Conservation (phyloP, 2,329 filamentous ascomycete genomes). For the Scolecobasidium constrictum region DNA sequence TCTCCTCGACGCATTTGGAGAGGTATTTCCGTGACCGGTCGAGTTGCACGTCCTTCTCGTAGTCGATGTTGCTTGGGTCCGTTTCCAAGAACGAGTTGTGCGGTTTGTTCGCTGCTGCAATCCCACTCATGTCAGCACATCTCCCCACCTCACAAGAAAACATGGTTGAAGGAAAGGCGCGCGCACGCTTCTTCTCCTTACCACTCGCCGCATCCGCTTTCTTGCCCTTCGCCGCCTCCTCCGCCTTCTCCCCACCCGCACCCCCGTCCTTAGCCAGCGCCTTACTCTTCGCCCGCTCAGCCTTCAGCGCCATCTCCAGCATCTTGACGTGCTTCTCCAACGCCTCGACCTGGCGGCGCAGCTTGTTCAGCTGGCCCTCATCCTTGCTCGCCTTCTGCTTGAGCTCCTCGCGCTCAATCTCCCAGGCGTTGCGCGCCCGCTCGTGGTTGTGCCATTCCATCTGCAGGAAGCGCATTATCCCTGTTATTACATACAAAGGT, state of each 20-base stretch:
- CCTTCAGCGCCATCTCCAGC: conserved; percentile 77
- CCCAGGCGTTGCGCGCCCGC: conserved; percentile 94
- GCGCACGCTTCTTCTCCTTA: conserved; percentile 7
- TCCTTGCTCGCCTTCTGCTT: conserved; percentile 91
- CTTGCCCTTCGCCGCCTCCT: conserved; percentile 29
- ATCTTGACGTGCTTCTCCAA: conserved; percentile 84
- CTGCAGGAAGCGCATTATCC: conserved; percentile 98
- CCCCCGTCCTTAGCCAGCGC: too few species aligned
- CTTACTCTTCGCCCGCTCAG: conserved; percentile 63
- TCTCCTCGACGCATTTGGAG: conserved; percentile 56
- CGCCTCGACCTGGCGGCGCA: conserved; percentile 79
- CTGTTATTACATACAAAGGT: conserved; percentile 36
- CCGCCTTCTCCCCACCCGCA: conserved; percentile 41
- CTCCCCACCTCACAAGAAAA: too few species aligned
- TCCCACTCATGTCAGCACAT: not conserved
- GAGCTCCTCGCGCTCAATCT: conserved; percentile 98
- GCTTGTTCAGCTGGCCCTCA: conserved; percentile 78
- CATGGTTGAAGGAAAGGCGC: too few species aligned
- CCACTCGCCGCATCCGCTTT: conserved; percentile 22
- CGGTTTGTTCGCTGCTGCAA: conserved; percentile 30
- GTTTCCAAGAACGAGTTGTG: conserved; percentile 42
- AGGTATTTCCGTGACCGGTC: conserved; percentile 54
- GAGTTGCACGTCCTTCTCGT: conserved; percentile 46
- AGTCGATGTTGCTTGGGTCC: conserved; percentile 34
- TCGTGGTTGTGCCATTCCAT: conserved; percentile 99